Evolutionary conservation across 192 early-diverging fungal genomes (phyloP).

Genomic region (Coemansia reversa): DNA sequence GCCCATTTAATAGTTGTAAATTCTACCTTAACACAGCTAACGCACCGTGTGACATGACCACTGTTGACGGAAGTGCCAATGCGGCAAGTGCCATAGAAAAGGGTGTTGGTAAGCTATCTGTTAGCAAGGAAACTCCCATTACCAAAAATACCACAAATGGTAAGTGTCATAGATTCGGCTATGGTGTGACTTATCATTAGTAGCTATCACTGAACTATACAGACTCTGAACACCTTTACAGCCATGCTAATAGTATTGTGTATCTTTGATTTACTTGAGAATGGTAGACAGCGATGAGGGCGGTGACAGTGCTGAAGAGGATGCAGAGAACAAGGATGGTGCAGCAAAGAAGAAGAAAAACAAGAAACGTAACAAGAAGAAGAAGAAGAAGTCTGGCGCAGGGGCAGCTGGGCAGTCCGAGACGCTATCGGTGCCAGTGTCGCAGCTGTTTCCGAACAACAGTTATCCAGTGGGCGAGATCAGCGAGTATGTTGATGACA

Average conservation of each 20-base stretch:
- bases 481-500: slow-evolving; percentile 85
- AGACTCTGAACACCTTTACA: neutral
- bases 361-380: slow-evolving; percentile 70
- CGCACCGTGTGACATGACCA: slow-evolving; percentile 13
- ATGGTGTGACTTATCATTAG: neutral
- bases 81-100: neutral
- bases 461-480: slow-evolving; percentile 83
- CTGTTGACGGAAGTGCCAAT: slow-evolving; percentile 8
- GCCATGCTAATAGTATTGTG: too few relatives aligned
- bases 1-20: too few relatives aligned
- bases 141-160: slow-evolving; percentile 10
- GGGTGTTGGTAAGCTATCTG: slow-evolving; percentile 12
- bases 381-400: slow-evolving; percentile 57
- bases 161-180: slow-evolving; percentile 4
- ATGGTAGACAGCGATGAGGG: slow-evolving; percentile 5
- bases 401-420: slow-evolving; percentile 59
- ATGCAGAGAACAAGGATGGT: slow-evolving; percentile 4
- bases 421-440: slow-evolving; percentile 72
- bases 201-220: neutral
- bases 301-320: slow-evolving; percentile 4
- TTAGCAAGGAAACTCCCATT: neutral
- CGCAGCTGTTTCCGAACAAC: slow-evolving; percentile 74
- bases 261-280: neutral
- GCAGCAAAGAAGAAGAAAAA: slow-evolving; percentile 54
- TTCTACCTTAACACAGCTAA: too few relatives aligned